Base-by-base conservation (phyloP, 1,139 yeast species). In the Hansenula sp. region DNA sequence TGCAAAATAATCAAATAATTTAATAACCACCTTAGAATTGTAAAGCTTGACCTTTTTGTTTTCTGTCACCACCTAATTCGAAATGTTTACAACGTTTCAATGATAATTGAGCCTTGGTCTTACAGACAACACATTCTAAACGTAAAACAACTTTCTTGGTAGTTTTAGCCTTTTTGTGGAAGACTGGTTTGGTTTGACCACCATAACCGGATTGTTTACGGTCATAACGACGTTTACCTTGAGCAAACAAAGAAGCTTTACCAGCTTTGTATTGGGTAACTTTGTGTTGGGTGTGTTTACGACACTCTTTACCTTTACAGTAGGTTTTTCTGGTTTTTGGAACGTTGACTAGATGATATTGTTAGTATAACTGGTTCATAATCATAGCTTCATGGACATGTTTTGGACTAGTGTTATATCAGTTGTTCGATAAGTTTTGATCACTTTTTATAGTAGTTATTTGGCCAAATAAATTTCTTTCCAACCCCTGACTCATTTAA, bases 141-240 rank as follows among this genome's bases (percentile, higher is more conserved):
- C 97, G 93, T 73, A 93, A 85, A 61, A 93, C 99, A 74, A 93
- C 96, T 87, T 93, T 93, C 90, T 93, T 93, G 84, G 99, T 93
- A 65, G 99, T 93, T 91, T 93, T 93, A 67, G 99, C 99, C 78
- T 93, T 94, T 87, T 93, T 93, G 89, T 90, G 98, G 97, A 93
- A 93, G 79, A 94, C 88, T 73, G 87, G 99, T 84, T 90, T 93
- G 79, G 99, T 93, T 82, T 93, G 99, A 88, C 99, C 99, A 88
- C 99, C 99, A 79, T 83, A 93, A 89, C 99, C 99, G 70, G 88
- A 75, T 82, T 93, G 99, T 81, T 93, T 93, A 79, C 99, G 96
- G 94, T 94, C 99, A 81, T 93, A 93, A 83, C 99, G 91, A 84
- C 99, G 89, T 91, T 94, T 94, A 85, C 99, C 99, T 81, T 93